Evolutionary conservation across 1,139 yeast species (phyloP), one percentile per base, ranked within the genome.

Genomic region (Kurtzmaniella quercitrusa): DNA sequence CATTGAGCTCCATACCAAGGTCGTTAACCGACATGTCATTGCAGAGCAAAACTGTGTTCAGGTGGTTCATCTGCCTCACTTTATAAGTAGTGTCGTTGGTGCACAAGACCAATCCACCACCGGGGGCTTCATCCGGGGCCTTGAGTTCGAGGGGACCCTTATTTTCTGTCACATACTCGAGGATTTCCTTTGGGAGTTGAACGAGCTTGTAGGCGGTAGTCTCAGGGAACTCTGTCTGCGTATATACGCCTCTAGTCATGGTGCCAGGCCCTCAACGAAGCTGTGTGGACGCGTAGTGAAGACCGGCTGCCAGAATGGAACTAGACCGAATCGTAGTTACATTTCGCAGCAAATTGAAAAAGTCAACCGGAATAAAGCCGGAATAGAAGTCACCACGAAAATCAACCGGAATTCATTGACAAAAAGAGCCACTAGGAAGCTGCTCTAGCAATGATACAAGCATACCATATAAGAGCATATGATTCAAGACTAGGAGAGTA

Each of bases 51-150:
- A 86, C 82, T 1, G 94, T 77, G 59, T 91, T 90, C 9, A 96
- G 86, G 60, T 91, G 97, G 58, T 88, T 87, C 71, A 87, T 83
- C 54, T 85, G 91, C 40, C 91, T 73, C 17, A 90, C 57, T 44
- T 70, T 70, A 77, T 80, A 89, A 0, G 95, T 85, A 44, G 70
- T 62, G 36, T 65, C 52, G 8, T 64, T 55, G 1, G 94, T 77
- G 48, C 91, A 83, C n/a, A 87, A 59, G 23, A 82, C 86, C 19
- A 85, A 71, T 3, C 38, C 38, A 12, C 38, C 38, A 38, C 75
- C 76, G 18, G 71, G 61, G 6, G 64, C 49, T 18, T 46, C 57
- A 11, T 59, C 51, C 3, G 75, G 59, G 1, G 87, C 68, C 57
- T 82, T 82, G 48, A 84, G 60, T 34, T 58, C 54, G 6, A 83